Evolutionary conservation across 495 filamentous ascomycete genomes (phyloP), one percentile per base, ranked within the genome.

Genomic region (Rusavskia elegans): DNA sequence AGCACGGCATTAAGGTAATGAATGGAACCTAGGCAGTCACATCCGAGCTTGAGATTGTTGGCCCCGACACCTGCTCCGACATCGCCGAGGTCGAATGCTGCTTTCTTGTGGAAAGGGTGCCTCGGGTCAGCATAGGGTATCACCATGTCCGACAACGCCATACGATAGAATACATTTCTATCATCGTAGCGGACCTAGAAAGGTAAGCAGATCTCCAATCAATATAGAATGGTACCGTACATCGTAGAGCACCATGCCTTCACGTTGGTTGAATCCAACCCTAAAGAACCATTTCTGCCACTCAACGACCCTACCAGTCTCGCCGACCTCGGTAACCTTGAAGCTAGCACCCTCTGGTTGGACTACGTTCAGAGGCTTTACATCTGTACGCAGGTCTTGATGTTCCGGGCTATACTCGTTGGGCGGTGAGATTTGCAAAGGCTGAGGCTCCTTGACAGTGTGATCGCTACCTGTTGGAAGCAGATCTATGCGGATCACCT

Each of bases 291-390:
- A 84, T 55, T 83, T 83, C 63, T 84, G 80, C 80, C 80, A 84
- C 53, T 71, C 63, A 19, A 74, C 63, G 16, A 67, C 67, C 53
- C 73, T 69, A 17, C 75, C 77, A n/a, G 63, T 63, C 49, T 63
- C 59, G 10, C 60, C 60, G 1, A 35, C 25, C 36, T 55, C 42
- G 16, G 68, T 68, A 21, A 62, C 66, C 1, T 63, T 66, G 63
- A 89, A 92, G 16, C 82, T 85, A 13, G 79, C 76, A 2, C 86
- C 87, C 55, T 89, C 77, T 1, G 86, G 86, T 57, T 92, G 86
- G 40, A 81, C 67, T 0, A 89, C 78, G 45, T 82, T 80, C 50
- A 89, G 70, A 2, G 86, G 85, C 64, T 89, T 89, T 48, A 89
- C 65, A 58, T 87, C 76, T 48, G 71, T 73, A 30, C 71, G 64